Conservation (phyloP, 108 stramenopile species). For the Stephanodiscus triporus region DNA sequence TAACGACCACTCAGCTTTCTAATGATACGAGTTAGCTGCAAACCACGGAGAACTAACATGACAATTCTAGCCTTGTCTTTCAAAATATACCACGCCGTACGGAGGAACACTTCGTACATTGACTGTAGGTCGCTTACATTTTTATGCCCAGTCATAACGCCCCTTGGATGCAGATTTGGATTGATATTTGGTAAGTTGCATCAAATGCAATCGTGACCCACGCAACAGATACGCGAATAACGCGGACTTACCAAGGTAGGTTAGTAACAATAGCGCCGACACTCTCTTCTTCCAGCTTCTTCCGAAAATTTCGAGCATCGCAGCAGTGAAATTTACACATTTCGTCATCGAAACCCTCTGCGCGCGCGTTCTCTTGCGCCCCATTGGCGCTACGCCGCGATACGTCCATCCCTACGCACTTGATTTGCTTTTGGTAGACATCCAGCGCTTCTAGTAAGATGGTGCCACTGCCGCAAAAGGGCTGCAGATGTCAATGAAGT, state of each 20-base stretch:
- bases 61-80: conserved; percentile 63
- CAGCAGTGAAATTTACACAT: conserved; percentile 61
- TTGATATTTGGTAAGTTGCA: not conserved
- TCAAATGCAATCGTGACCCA: not conserved
- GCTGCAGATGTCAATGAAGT: conserved; percentile 5
- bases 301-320: conserved; percentile 63
- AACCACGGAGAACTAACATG: conserved; percentile 69
- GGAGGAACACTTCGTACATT: conserved; percentile 72
- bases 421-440: conserved; percentile 41
- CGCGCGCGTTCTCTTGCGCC: conserved; percentile 62
- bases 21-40: conserved; percentile 71
- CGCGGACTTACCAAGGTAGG: conserved; percentile 55
- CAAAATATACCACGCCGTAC: conserved; percentile 68
- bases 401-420: conserved; percentile 70
- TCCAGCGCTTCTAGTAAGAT: conserved; percentile 66
- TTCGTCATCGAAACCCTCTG: conserved; percentile 56
- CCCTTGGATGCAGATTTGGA: conserved; percentile 8
- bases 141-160: conserved; percentile 69
- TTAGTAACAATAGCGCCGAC: conserved; percentile 67
- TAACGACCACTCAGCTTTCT: conserved; percentile 69
- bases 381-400: conserved; percentile 59
- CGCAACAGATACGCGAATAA: not conserved
- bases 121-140: conserved; percentile 68
- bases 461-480: conserved; percentile 66
- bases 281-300: conserved; percentile 58